These are phyloP conservation scores for Mycena maculata DNA, from an alignment of 768 basidiomycete genomes.

Conservation along the genomic window DNA sequence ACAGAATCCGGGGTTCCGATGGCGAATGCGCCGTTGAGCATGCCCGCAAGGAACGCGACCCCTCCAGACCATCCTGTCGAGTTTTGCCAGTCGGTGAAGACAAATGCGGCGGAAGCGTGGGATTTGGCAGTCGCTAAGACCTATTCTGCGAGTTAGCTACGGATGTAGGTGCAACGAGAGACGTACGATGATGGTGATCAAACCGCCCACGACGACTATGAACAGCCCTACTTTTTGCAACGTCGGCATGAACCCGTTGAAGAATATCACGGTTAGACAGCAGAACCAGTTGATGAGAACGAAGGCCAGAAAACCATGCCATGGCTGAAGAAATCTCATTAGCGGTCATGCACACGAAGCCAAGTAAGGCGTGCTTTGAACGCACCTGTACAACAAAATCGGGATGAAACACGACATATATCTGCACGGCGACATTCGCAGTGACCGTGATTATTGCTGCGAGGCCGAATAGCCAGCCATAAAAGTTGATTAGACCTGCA, in stretches of 20 bases:
- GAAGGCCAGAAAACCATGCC: slow-evolving; percentile 31
- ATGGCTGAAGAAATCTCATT: slow-evolving; percentile 22
- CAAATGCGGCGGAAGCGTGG: slow-evolving; percentile 31
- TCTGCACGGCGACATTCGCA: slow-evolving; percentile 30
- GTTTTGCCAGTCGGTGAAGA: slow-evolving; percentile 31
- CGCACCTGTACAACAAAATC: slow-evolving; percentile 22
- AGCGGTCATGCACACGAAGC: slow-evolving; percentile 1
- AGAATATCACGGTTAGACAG: slow-evolving; percentile 27
- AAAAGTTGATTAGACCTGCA: slow-evolving; percentile 31
- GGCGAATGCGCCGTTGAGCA: slow-evolving; percentile 34
- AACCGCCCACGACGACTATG: slow-evolving; percentile 28
- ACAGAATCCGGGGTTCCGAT: slow-evolving; percentile 35
- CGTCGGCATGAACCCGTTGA: slow-evolving; percentile 28
- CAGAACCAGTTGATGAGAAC: slow-evolving; percentile 28
- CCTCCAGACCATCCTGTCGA: slow-evolving; percentile 32
- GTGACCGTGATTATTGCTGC: slow-evolving; percentile 27
- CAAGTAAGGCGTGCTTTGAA: background rate
- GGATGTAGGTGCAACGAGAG: background rate
- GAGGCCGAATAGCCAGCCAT: slow-evolving; percentile 33
- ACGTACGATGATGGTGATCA: slow-evolving; percentile 28
- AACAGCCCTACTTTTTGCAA: slow-evolving; percentile 29
- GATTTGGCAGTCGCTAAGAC: slow-evolving; percentile 27
- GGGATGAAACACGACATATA: slow-evolving; percentile 34
- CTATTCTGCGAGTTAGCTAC: slow-evolving; percentile 8
- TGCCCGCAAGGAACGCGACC: slow-evolving; percentile 32